phyloP scores from a whole-genome alignment of 2,329 filamentous ascomycete species.

The Pseudogymnoascus sp. region DNA sequence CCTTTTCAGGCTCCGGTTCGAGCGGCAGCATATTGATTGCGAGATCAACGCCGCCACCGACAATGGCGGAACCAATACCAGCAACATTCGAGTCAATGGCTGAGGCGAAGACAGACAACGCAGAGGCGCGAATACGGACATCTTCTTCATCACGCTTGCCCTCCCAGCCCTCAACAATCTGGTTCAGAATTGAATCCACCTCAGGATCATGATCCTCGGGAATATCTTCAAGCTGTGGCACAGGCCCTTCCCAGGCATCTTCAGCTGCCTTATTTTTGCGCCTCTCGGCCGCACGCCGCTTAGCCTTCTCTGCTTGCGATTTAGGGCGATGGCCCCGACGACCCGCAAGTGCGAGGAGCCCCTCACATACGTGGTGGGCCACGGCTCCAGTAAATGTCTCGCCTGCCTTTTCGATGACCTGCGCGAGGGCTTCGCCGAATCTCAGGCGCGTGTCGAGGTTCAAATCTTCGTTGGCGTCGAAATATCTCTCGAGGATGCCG shows the following conservation, averaged over 20 bases:
- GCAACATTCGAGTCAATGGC: conserved; percentile 52
- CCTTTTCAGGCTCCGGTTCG: conserved; percentile 51
- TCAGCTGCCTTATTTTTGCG: conserved; percentile 43
- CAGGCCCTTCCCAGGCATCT: conserved; percentile 47
- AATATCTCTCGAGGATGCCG: conserved; percentile 59
- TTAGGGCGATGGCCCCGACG: conserved; percentile 54
- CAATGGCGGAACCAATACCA: conserved; percentile 44
- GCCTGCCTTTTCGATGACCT: conserved; percentile 54
- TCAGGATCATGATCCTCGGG: conserved; percentile 16
- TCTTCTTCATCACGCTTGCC: conserved; percentile 59
- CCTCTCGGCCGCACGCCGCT: conserved; percentile 40
- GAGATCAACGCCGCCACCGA: conserved; percentile 52
- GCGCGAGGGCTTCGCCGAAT: conserved; percentile 59
- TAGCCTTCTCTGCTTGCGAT: conserved; percentile 47
- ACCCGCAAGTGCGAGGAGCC: conserved; percentile 54
- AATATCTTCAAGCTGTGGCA: conserved; percentile 38
- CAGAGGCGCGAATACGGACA: conserved; percentile 59
- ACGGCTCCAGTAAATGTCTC: conserved; percentile 46
- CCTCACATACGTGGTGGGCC: conserved; percentile 45
- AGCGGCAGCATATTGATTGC: conserved; percentile 53
- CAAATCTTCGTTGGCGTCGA: conserved; percentile 52
- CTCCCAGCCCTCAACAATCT: conserved; percentile 61
- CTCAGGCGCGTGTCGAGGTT: conserved; percentile 56
- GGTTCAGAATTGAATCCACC: conserved; percentile 41
- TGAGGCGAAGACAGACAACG: conserved; percentile 55